Conservation (phyloP, 495 filamentous ascomycete genomes). For the Neurospora intermedia region DNA sequence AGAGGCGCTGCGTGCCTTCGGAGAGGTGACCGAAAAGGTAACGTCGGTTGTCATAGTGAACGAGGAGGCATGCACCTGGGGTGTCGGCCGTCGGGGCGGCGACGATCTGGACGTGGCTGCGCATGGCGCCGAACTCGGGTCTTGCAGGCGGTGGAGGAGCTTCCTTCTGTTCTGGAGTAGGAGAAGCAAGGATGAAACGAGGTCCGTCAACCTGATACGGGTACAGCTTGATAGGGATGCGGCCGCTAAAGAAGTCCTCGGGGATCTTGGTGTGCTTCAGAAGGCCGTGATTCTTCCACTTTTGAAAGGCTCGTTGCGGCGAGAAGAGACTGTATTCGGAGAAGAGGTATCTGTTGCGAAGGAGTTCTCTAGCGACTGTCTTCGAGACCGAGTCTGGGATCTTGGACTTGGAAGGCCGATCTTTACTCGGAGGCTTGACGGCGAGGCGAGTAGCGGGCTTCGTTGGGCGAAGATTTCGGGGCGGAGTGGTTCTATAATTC, state of each 20-base stretch:
- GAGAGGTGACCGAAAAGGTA: conserved; percentile 81
- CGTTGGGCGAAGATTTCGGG: not conserved
- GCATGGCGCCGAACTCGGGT: conserved; percentile 40
- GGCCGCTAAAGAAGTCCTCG: not conserved
- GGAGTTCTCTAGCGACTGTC: not conserved
- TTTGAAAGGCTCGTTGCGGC: not conserved
- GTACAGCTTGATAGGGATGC: not conserved
- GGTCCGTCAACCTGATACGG: not conserved
- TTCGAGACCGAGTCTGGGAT: not conserved
- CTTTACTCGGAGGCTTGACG: not conserved
- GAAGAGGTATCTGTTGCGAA: not conserved
- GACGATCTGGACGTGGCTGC: conserved; percentile 57
- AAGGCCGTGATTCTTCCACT: not conserved
- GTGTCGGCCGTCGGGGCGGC: conserved; percentile 86
- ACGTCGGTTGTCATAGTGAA: conserved; percentile 68
- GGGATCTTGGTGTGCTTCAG: not conserved
- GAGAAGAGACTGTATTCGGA: not conserved
- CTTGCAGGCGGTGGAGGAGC: not conserved
- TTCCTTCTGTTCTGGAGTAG: not conserved
- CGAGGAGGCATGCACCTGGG: conserved; percentile 60
- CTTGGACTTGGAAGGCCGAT: not conserved
- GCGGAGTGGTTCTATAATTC: not conserved
- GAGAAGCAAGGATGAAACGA: not conserved
- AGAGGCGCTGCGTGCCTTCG: conserved; percentile 78
- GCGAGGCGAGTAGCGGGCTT: not conserved